A percentile compares a stretch with the other conserved stretches of the same genome.
These are phyloP conservation scores for Tagetes erecta DNA, from an alignment of 129 eudicot genomes.

Conservation along the genomic window DNA sequence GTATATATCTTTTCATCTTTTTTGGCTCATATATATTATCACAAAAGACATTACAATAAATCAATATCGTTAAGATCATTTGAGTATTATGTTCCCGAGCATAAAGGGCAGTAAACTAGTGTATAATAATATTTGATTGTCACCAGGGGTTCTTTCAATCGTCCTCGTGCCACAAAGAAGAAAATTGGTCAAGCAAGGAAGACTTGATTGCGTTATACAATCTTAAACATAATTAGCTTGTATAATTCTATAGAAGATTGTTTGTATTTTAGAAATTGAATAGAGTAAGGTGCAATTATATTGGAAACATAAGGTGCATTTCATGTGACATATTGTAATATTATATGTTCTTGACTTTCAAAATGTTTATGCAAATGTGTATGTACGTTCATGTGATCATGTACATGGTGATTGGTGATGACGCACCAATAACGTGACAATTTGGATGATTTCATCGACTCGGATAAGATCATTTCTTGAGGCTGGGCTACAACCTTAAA, in stretches of 20 bases:
- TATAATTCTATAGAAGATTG: background rate
- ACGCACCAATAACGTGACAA: no score
- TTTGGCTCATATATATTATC: background rate
- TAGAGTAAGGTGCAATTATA: background rate
- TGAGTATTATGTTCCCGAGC: no score
- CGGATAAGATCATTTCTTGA: no score
- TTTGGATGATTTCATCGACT: no score
- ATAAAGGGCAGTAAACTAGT: no score
- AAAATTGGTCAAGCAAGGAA: conserved; percentile 12
- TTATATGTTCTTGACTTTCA: no score
- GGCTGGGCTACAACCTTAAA: no score
- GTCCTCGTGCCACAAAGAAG: conserved; percentile 26
- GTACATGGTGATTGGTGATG: no score
- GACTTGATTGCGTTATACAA: background rate
- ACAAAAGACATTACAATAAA: background rate
- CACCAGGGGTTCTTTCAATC: conserved; percentile 29
- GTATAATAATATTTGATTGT: background rate
- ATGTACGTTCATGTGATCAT: no score
- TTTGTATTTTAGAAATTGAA: background rate
- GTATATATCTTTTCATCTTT: background rate
- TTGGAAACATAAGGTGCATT: background rate
- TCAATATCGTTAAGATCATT: background rate
- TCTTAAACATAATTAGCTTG: background rate
- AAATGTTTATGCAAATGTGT: no score
- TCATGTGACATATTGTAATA: background rate